A percentile compares a stretch with the other conserved stretches of the same genome.
These are phyloP conservation scores for Poteriospumella lacustris DNA, from an alignment of 108 stramenopile genomes.

Conservation along the genomic window DNA sequence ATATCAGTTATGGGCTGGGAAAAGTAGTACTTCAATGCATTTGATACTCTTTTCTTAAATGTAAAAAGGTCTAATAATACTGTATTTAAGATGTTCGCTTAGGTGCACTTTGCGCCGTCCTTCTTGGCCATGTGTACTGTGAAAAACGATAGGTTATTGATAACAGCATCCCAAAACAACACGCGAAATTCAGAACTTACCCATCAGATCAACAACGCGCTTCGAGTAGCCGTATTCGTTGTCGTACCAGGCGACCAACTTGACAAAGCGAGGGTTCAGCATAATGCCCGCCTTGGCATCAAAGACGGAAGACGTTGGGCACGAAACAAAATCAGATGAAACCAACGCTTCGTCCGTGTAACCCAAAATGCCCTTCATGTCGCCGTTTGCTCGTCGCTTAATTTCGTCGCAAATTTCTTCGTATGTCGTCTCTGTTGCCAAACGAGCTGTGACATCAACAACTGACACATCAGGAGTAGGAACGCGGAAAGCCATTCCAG, in stretches of 20 bases:
- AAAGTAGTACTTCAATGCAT: too few species aligned
- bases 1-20: too few species aligned
- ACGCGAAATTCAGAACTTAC: too few species aligned
- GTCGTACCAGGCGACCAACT: constrained; percentile 68
- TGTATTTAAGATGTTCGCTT: too few species aligned
- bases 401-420: constrained; percentile 94
- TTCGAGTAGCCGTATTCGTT: constrained; percentile 67
- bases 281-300: constrained; percentile 92
- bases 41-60: too few species aligned
- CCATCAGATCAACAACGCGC: constrained; percentile 71
- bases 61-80: too few species aligned
- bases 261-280: constrained; percentile 66
- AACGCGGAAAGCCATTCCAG: constrained; percentile 99
- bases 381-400: constrained; percentile 72
- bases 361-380: constrained; percentile 97
- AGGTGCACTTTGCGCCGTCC: not conserved
- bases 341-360: constrained; percentile 97
- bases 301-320: constrained; percentile 92
- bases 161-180: too few species aligned
- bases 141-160: too few species aligned
- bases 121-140: constrained; percentile 19
- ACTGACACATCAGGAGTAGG: constrained; percentile 98
- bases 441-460: constrained; percentile 85
- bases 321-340: constrained; percentile 90
- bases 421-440: constrained; percentile 83